Evolutionary conservation across 2,329 filamentous ascomycete species (phyloP).

Genomic region (Xylaria sp.): DNA sequence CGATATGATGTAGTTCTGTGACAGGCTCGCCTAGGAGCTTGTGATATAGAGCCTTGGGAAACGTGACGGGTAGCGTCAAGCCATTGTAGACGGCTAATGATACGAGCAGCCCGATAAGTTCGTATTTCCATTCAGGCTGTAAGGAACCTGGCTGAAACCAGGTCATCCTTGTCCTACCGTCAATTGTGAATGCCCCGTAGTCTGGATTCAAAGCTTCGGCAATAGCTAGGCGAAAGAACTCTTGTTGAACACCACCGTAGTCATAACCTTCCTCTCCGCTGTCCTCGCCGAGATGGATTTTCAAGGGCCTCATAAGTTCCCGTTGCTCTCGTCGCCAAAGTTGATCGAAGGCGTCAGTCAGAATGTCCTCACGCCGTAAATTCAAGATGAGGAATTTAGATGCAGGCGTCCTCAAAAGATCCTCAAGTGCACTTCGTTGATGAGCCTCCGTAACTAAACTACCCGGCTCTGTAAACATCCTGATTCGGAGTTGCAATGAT

Average conservation of each 20-base stretch:
- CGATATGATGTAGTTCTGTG: conserved; percentile 77
- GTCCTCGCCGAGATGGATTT: conserved; percentile 85
- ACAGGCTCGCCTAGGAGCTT: conserved; percentile 78
- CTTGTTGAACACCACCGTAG: conserved; percentile 94
- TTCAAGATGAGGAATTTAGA: conserved; percentile 77
- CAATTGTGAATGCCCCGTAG: conserved; percentile 83
- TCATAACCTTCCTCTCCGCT: conserved; percentile 89
- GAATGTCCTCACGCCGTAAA: conserved; percentile 72
- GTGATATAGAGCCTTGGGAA: conserved; percentile 85
- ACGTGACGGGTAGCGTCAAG: conserved; percentile 87
- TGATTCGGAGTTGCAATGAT: conserved; percentile 65
- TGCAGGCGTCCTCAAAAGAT: conserved; percentile 72
- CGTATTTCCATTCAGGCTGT: conserved; percentile 88
- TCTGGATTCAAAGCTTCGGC: conserved; percentile 80
- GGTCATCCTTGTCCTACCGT: conserved; percentile 78
- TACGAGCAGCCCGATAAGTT: conserved; percentile 87
- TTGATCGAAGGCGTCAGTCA: conserved; percentile 83
- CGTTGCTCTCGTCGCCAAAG: conserved; percentile 86
- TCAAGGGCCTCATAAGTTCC: conserved; percentile 85
- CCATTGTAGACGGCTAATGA: conserved; percentile 94
- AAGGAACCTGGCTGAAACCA: conserved; percentile 89
- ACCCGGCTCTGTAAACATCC: conserved; percentile 63
- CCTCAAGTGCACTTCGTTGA: conserved; percentile 69
- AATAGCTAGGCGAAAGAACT: conserved; percentile 90
- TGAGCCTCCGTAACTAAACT: conserved; percentile 66